These are phyloP conservation scores for Cucumis hystrix DNA, from an alignment of 306 rosid genomes.

Conservation along the genomic window DNA sequence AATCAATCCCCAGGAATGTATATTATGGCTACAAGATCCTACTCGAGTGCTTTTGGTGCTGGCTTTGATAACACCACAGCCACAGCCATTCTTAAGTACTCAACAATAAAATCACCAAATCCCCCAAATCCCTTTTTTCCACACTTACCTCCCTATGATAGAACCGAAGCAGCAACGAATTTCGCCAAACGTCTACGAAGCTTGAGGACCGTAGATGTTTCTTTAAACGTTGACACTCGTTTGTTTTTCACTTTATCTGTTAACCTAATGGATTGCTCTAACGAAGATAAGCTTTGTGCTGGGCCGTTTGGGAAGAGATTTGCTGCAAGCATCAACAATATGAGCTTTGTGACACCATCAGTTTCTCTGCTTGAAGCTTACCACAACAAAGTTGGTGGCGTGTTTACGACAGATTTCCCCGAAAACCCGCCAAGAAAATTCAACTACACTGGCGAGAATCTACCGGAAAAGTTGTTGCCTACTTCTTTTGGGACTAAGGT, in stretches of 20 bases:
- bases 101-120: neutral
- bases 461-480: constrained; percentile 12
- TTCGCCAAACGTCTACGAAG: constrained; percentile 6
- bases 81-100: constrained; percentile 12
- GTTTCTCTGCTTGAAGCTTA: constrained; percentile 11
- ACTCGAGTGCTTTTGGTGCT: neutral
- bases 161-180: neutral
- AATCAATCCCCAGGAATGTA: constrained; percentile 7
- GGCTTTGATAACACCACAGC: constrained; percentile 10
- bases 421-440: constrained; percentile 11
- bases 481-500: constrained; percentile 29
- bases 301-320: constrained; percentile 9
- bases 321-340: constrained; percentile 6
- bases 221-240: neutral
- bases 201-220: neutral
- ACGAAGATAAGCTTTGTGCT: neutral
- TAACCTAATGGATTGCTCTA: neutral
- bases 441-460: constrained; percentile 19
- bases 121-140: neutral
- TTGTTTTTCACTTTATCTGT: neutral
- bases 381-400: constrained; percentile 2
- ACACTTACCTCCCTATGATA: neutral
- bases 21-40: constrained; percentile 12
- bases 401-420: constrained; percentile 22
- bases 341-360: constrained; percentile 13